Conservation (phyloP, 352 stramenopile species). For the Globisporangium megalacanthum region DNA sequence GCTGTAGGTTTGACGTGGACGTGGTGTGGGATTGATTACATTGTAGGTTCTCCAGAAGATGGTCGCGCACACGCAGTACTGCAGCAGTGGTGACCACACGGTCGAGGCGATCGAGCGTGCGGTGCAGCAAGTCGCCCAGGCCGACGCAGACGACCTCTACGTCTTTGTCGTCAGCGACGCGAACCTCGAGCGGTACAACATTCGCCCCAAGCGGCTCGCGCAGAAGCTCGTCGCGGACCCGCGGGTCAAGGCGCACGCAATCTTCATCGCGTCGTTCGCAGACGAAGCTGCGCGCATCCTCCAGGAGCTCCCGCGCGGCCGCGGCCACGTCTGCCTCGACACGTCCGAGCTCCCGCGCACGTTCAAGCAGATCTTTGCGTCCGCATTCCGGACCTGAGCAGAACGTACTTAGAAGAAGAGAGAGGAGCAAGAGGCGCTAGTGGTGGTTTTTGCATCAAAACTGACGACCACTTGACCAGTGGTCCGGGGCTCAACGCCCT, state of each 20-base stretch:
- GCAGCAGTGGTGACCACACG: conserved; percentile 91
- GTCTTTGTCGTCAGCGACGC: conserved; percentile 95
- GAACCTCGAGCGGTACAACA: conserved; percentile 93
- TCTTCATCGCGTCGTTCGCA: conserved; percentile 83
- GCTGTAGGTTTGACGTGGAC: not conserved
- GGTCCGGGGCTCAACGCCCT: not conserved
- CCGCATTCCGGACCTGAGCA: conserved; percentile 30
- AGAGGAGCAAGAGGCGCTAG: not conserved
- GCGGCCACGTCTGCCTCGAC: conserved; percentile 77
- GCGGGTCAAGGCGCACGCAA: conserved; percentile 66
- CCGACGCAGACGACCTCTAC: conserved; percentile 72
- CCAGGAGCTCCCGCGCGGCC: conserved; percentile 52
- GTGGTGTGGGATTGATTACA: too few relatives aligned
- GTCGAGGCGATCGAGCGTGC: conserved; percentile 88
- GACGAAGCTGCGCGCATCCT: conserved; percentile 71
- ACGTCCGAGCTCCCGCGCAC: conserved; percentile 69
- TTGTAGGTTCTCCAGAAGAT: conserved; percentile 86
- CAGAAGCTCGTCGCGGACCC: conserved; percentile 45
- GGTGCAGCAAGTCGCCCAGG: conserved; percentile 56
- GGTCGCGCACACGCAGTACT: conserved; percentile 94
- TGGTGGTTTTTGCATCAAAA: not conserved
- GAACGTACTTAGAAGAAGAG: not conserved
- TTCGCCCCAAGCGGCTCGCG: conserved; percentile 47
- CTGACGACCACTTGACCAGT: not conserved
- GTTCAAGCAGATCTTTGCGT: conserved; percentile 85